Base-by-base conservation (phyloP, 2,329 filamentous ascomycete species). In the Colletotrichum sp. region DNA sequence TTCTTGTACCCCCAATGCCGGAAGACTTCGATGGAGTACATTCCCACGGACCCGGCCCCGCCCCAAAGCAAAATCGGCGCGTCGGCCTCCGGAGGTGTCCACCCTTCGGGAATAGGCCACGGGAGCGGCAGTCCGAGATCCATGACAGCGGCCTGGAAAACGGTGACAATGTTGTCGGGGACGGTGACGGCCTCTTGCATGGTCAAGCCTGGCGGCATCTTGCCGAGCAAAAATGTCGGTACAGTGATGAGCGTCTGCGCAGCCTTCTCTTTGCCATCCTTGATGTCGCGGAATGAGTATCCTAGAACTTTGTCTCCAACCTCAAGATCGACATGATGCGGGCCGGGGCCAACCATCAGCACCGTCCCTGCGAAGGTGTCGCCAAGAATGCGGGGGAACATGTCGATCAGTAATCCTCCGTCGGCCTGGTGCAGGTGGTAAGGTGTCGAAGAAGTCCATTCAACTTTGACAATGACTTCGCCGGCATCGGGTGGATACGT, bases 391-490 rank as follows among this genome's bases (percentile, higher is more conserved):
- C 87, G 84, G 1, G 91, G 91, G 28, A 87, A 84, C 12, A 82
- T 82, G 32, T 84, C 79, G 13, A 92, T 85, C 15, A 92, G 80
- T 0, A 93, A 83, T 0, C 90, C 90, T 44, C 91, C 91, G 78
- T 93, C 91, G 60, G 90, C 89, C 74, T 91, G 88, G 82, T 93
- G 92, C 8, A 93, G 83, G 78, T 93, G 91, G 0, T 93, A 84
- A 0, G 92, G 92, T 2, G 90, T 91, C 2, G 91, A 92, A 4
- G 90, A 88, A 3, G 90, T 91, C 89, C 90, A 93, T 73, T 88
- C 83, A 12, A 91, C 88, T 30, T 85, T 87, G 55, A 93, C 82
- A 19, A 88, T 85, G 39, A 92, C 87, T 81, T 93, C 88, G 44
- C 88, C 85, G 2, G 81, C 79, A 2, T 78, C 75, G 0, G 88